These are phyloP conservation scores for Papilionanthe hybrid DNA, from an alignment of 116 monocot genomes.

Conservation along the genomic window DNA sequence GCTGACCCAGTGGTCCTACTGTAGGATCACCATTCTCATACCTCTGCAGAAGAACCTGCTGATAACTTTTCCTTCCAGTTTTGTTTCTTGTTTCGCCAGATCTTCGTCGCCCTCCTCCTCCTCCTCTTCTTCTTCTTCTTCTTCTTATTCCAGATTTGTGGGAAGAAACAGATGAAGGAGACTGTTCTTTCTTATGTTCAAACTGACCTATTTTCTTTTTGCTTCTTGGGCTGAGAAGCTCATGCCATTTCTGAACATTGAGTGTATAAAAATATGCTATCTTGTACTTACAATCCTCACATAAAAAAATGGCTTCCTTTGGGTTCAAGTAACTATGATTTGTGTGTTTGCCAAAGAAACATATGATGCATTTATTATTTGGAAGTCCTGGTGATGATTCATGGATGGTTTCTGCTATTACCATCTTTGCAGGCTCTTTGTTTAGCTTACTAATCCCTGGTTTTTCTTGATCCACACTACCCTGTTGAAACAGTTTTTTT, in stretches of 20 bases:
- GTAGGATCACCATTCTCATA: not conserved
- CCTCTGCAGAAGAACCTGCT: not conserved
- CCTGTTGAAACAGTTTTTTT: too few relatives aligned
- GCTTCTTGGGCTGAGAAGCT: not conserved
- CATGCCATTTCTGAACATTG: not conserved
- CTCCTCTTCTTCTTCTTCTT: not conserved
- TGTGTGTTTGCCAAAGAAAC: not conserved
- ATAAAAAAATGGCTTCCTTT: not conserved
- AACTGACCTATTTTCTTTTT: not conserved
- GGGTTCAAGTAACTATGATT: not conserved
- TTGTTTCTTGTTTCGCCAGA: too few relatives aligned
- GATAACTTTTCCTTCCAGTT: not conserved
- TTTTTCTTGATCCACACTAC: too few relatives aligned
- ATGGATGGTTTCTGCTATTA: too few relatives aligned
- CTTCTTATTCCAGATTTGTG: not conserved
- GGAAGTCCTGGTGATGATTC: too few relatives aligned
- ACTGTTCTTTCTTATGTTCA: not conserved
- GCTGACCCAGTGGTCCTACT: not conserved
- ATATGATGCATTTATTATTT: not conserved
- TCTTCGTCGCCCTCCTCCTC: not conserved
- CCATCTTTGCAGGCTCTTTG: too few relatives aligned
- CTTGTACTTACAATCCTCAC: not conserved
- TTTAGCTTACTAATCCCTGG: too few relatives aligned
- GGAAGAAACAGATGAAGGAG: too few relatives aligned
- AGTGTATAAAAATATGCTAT: not conserved